phyloP scores from a whole-genome alignment of 169 alveolate species.

The Perkinsus chesapeaki region DNA sequence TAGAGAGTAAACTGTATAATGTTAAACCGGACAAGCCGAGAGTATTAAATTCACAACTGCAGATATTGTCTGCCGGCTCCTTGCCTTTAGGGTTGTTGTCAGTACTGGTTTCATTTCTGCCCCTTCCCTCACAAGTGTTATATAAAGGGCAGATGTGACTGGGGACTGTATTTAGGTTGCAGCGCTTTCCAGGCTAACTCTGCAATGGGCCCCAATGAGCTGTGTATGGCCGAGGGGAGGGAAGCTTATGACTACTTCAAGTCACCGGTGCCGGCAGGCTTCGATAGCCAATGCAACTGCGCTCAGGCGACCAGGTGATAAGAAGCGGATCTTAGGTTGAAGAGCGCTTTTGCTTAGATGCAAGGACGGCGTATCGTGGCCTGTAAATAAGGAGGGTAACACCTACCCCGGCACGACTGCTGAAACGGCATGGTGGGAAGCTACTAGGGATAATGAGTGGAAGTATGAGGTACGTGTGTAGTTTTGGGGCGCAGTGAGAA shows the following conservation, averaged over 20 bases:
- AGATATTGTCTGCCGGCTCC: background rate
- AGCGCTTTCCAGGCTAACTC: background rate
- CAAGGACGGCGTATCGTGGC: background rate
- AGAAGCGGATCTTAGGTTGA: no score
- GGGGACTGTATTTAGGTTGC: background rate
- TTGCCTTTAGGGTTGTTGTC: no score
- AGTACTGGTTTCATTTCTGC: no score
- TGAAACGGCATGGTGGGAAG: background rate
- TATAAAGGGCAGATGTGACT: no score
- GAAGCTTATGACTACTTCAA: background rate
- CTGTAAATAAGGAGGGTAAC: background rate
- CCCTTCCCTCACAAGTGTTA: no score
- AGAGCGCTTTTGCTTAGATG: background rate
- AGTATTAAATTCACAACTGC: background rate
- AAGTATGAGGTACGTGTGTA: background rate
- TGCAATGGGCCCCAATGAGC: background rate
- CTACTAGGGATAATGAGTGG: background rate
- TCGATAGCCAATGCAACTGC: background rate
- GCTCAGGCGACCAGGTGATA: background rate
- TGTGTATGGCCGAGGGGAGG: background rate
- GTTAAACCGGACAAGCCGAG: no score
- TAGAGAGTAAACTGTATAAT: no score
- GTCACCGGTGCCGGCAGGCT: background rate
- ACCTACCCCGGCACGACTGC: background rate
- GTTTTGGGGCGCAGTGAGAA: background rate